Evolutionary conservation across 2,329 filamentous ascomycete genomes (phyloP).

Genomic region (Scytalidium lignicola): DNA sequence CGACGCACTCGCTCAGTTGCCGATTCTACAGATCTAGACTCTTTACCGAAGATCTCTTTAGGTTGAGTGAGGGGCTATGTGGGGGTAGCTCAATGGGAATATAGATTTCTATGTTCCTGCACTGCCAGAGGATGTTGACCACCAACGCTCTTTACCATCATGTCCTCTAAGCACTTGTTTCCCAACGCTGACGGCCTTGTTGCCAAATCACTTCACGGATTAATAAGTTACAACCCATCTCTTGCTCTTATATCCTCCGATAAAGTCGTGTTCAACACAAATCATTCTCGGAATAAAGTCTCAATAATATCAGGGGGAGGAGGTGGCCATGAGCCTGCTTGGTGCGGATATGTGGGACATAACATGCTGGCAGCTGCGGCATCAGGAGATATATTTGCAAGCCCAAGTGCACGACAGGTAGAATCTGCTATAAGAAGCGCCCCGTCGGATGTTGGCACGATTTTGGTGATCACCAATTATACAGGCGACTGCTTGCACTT

Average conservation of each 20-base stretch:
- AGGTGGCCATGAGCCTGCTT: slow-evolving; percentile 54
- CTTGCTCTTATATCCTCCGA: slow-evolving; percentile 39
- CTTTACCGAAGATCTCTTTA: too few relatives aligned
- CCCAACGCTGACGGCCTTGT: slow-evolving; percentile 40
- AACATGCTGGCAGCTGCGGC: slow-evolving; percentile 59
- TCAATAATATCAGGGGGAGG: slow-evolving; percentile 24
- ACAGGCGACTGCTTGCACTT: slow-evolving; percentile 61
- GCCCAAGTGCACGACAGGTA: slow-evolving; percentile 58
- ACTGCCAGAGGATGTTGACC: neutral
- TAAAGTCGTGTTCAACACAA: slow-evolving; percentile 42
- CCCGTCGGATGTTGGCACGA: slow-evolving; percentile 49
- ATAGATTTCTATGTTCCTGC: neutral
- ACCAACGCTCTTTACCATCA: slow-evolving; percentile 16
- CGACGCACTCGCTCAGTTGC: neutral
- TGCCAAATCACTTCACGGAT: slow-evolving; percentile 39
- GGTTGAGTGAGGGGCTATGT: too few relatives aligned
- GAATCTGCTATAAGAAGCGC: slow-evolving; percentile 51
- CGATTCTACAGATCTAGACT: neutral
- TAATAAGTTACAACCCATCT: slow-evolving; percentile 39
- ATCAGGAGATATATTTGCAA: slow-evolving; percentile 59
- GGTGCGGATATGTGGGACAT: slow-evolving; percentile 57
- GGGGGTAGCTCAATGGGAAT: too few relatives aligned
- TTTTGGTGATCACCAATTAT: slow-evolving; percentile 61
- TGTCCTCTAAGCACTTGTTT: slow-evolving; percentile 52
- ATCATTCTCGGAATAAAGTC: slow-evolving; percentile 26